Evolutionary conservation across 148 eudicot genomes (phyloP).

Genomic region (Cornus kousa): DNA sequence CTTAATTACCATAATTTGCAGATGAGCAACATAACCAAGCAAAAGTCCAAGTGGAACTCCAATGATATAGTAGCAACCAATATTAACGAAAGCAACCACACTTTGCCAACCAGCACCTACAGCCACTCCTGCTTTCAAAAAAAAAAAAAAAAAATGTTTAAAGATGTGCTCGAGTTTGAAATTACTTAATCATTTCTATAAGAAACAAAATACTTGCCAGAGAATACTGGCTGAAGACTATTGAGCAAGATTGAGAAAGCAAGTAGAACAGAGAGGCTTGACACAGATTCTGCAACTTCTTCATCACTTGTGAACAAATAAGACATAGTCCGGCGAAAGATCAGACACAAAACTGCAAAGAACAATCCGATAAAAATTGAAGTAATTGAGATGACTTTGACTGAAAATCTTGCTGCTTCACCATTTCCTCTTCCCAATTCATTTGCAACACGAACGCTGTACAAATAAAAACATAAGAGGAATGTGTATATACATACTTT

Average conservation of each 20-base stretch:
- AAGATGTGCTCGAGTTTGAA: background rate
- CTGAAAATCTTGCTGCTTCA: constrained; percentile 61
- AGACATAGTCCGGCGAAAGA: constrained; percentile 25
- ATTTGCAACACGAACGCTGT: constrained; percentile 70
- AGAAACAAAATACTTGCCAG: constrained; percentile 29
- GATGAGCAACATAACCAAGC: constrained; percentile 44
- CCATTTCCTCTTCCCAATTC: constrained; percentile 76
- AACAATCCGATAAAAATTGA: constrained; percentile 45
- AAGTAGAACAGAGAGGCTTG: constrained; percentile 43
- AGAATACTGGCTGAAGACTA: constrained; percentile 44
- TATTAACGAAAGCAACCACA: constrained; percentile 45
- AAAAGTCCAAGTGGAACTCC: constrained; percentile 53
- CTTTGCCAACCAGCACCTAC: constrained; percentile 53
- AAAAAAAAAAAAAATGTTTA: background rate
- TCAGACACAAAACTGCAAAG: constrained; percentile 33
- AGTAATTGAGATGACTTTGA: constrained; percentile 53
- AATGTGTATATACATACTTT: too few relatives aligned
- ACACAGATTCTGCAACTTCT: constrained; percentile 36
- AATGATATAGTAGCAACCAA: constrained; percentile 46
- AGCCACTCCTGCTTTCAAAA: constrained; percentile 50
- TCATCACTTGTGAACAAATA: constrained; percentile 38
- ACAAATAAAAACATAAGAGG: constrained; percentile 5
- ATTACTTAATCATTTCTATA: background rate
- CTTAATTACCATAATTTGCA: constrained; percentile 47
- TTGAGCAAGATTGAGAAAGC: constrained; percentile 39